Evolutionary conservation across 2,329 filamentous ascomycete genomes (phyloP).

Genomic region (Cryphonectria japonica): DNA sequence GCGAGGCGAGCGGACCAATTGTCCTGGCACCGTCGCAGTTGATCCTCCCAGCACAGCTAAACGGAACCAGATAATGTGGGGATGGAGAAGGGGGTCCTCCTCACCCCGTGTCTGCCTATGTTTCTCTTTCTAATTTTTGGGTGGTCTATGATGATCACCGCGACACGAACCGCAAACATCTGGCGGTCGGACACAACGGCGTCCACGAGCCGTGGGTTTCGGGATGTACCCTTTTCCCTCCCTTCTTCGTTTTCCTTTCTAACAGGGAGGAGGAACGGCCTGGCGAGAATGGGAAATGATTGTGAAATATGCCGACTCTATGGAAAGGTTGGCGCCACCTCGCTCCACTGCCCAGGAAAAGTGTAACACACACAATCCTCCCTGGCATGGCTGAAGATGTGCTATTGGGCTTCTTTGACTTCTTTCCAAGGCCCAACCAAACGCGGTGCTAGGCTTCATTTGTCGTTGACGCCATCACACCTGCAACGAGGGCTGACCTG

Average conservation of each 20-base stretch:
- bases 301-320: background rate
- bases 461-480: conserved; percentile 14
- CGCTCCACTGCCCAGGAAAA: conserved; percentile 10
- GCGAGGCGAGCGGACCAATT: conserved; percentile 11
- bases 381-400: conserved; percentile 17
- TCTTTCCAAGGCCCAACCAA: conserved; percentile 14
- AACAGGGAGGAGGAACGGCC: background rate
- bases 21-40: background rate
- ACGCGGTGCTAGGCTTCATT: background rate
- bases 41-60: conserved; percentile 9
- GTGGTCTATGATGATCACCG: conserved; percentile 6
- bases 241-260: no score
- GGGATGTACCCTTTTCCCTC: conserved; percentile 5
- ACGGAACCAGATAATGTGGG: conserved; percentile 15
- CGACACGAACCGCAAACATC: conserved; percentile 19
- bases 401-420: conserved; percentile 7
- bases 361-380: conserved; percentile 16
- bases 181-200: conserved; percentile 8
- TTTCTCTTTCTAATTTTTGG: background rate
- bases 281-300: background rate
- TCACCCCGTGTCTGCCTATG: background rate
- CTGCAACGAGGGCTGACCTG: conserved; percentile 14
- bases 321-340: conserved; percentile 11
- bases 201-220: conserved; percentile 2
- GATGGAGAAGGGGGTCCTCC: background rate